Percentiles rank a stretch among this genome's conserved stretches.
Evolutionary conservation across 2,329 filamentous ascomycete genomes (phyloP).

Genomic region (Venturia asperata): DNA sequence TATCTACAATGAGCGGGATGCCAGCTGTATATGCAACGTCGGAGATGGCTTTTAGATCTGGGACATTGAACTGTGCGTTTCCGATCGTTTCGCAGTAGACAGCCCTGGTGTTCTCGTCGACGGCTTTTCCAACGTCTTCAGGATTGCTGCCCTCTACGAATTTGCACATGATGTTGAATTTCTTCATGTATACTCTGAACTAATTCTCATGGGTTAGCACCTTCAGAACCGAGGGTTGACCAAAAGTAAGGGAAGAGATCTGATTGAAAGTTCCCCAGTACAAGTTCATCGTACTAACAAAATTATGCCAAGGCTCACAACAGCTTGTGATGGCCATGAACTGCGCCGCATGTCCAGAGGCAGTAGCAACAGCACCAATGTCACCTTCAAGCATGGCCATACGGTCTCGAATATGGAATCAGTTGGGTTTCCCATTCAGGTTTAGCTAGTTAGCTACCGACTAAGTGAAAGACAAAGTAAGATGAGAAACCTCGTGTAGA

Average conservation of each 20-base stretch:
- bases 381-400: slow-evolving; percentile 36
- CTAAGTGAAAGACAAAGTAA: too few relatives aligned
- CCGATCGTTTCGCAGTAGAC: slow-evolving; percentile 27
- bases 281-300: slow-evolving; percentile 33
- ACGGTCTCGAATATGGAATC: slow-evolving; percentile 34
- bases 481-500: slow-evolving; percentile 26
- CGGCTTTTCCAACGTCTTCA: slow-evolving; percentile 21
- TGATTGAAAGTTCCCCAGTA: slow-evolving; percentile 37
- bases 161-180: slow-evolving; percentile 35
- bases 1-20: slow-evolving; percentile 26
- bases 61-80: slow-evolving; percentile 25
- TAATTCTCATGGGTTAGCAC: too few relatives aligned
- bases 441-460: too few relatives aligned
- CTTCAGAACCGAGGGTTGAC: too few relatives aligned
- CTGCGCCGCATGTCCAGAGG: slow-evolving; percentile 33
- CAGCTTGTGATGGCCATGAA: slow-evolving; percentile 35
- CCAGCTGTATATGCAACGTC: slow-evolving; percentile 23
- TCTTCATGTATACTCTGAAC: slow-evolving; percentile 34
- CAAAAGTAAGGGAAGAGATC: background rate
- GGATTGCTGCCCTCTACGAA: slow-evolving; percentile 31
- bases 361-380: slow-evolving; percentile 34
- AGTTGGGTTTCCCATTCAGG: slow-evolving; percentile 36
- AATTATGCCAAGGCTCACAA: slow-evolving; percentile 34
- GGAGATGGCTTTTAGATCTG: slow-evolving; percentile 24
- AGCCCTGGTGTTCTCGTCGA: slow-evolving; percentile 25